A percentile compares a stretch with the other conserved stretches of the same genome.
Conservation (phyloP, 768 basidiomycete species). For the Glaciozyma antarctica region DNA sequence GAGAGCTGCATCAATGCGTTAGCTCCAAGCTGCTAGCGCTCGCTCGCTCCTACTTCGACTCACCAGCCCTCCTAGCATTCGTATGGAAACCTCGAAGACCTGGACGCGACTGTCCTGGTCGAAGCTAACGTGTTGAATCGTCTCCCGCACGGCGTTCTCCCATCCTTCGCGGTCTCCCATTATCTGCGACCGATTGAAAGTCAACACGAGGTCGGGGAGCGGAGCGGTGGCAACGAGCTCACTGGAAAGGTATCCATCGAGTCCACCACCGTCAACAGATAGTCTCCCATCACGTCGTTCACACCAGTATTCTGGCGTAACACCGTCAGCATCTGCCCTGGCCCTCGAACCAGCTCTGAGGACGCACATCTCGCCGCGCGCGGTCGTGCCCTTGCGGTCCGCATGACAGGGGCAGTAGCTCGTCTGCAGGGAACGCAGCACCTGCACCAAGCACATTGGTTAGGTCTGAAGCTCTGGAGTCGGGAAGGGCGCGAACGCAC, state of each 20-base stretch:
- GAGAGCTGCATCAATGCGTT: conserved; percentile 45
- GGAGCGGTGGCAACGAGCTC: not conserved
- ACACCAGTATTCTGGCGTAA: conserved; percentile 56
- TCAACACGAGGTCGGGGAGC: not conserved
- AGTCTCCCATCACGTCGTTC: conserved; percentile 93
- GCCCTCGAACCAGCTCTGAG: not conserved
- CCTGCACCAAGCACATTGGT: not conserved
- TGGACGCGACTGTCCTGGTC: conserved; percentile 94
- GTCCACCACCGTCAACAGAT: conserved; percentile 41
- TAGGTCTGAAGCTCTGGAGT: not conserved
- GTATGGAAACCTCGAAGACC: conserved; percentile 93
- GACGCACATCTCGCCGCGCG: conserved; percentile 17
- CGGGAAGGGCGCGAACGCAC: not conserved
- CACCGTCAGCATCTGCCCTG: not conserved
- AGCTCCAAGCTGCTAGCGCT: not conserved
- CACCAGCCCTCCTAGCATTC: conserved; percentile 75
- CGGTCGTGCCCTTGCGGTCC: conserved; percentile 57
- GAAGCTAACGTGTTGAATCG: conserved; percentile 75
- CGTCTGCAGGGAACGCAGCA: conserved; percentile 33
- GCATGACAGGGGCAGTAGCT: conserved; percentile 86
- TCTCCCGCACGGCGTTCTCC: conserved; percentile 68
- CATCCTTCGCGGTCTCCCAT: conserved; percentile 68
- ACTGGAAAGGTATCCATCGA: conserved; percentile 77
- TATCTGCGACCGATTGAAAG: conserved; percentile 38
- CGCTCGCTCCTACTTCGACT: not conserved